Evolutionary conservation across 345 rosid species (phyloP), one percentile per base, ranked within the genome.

Genomic region (Aegle marmelos): DNA sequence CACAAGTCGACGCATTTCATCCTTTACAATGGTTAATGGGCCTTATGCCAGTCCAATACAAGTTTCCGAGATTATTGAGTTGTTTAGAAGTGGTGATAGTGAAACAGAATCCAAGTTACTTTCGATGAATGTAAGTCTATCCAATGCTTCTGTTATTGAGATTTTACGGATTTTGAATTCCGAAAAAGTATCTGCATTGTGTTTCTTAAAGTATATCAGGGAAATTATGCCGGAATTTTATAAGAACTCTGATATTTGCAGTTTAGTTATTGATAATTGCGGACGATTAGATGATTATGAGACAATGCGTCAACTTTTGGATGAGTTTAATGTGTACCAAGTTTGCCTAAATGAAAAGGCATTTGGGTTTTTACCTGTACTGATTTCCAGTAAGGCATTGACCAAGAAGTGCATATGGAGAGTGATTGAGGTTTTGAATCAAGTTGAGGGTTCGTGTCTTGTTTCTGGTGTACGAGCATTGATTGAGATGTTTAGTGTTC

Each of bases 251-350:
- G 85, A 83, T 24, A 63, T 86, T 34, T 86, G 86, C 77, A 85
- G 89, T 79, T 81, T 90, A 65, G 78, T 84, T 57, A 56, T 90
- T 77, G 83, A 84, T 80, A 90, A 90, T 80, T 88, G 93, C 21
- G 93, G 91, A 66, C 79, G 79, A 53, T 79, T 82, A 66, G 81
- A 80, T 73, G 85, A 90, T 84, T 81, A 77, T 21, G 76, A 75
- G 11, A 68, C 80, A 8, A 84, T 88, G 83, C 28, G 28, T 45
- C 1, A n/a, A 41, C 74, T 86, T 72, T 75, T 88, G 69, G 25
- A 58, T 17, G 88, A 83, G 48, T 88, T 85, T 63, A 80, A 54
- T 27, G 31, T 14, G 27, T 50, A 72, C 2, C 60, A 75, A 3
- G 64, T 86, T 63, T 66, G 62, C 59, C 64, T 90, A 33, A 83